Evolutionary conservation across 192 early-diverging fungal species (phyloP).

Genomic region (Gryganskiella cystojenkinii): DNA sequence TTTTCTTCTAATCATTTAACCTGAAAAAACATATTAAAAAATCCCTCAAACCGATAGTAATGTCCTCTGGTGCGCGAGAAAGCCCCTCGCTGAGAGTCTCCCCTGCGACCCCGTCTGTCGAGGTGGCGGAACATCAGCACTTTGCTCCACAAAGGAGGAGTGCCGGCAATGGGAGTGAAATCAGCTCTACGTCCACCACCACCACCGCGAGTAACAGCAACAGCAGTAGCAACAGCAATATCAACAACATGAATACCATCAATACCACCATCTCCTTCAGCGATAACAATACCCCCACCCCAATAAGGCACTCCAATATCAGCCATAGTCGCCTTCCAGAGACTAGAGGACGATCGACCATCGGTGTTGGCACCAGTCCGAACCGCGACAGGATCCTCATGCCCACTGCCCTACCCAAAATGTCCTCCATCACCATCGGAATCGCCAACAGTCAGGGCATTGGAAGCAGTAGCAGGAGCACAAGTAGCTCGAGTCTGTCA

Average conservation of each 20-base stretch:
- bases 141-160: background rate
- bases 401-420: slow-evolving; percentile 18
- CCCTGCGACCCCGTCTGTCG: slow-evolving; percentile 41
- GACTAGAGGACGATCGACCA: slow-evolving; percentile 8
- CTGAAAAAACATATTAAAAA: background rate
- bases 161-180: no score
- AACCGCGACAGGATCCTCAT: slow-evolving; percentile 43
- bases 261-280: background rate
- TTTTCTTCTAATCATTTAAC: no score
- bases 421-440: slow-evolving; percentile 52
- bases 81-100: slow-evolving; percentile 39
- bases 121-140: slow-evolving; percentile 5
- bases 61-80: slow-evolving; percentile 5
- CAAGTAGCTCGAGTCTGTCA: slow-evolving; percentile 46
- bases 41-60: background rate
- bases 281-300: background rate
- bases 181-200: no score
- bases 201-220: no score
- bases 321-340: background rate
- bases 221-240: slow-evolving; percentile 15
- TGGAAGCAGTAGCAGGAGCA: slow-evolving; percentile 48
- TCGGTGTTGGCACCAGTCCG: slow-evolving; percentile 2
- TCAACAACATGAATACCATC: background rate
- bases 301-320: background rate
- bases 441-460: slow-evolving; percentile 49